Evolutionary conservation across 2,329 filamentous ascomycete species (phyloP).

Genomic region (Fusarium xylarioides): DNA sequence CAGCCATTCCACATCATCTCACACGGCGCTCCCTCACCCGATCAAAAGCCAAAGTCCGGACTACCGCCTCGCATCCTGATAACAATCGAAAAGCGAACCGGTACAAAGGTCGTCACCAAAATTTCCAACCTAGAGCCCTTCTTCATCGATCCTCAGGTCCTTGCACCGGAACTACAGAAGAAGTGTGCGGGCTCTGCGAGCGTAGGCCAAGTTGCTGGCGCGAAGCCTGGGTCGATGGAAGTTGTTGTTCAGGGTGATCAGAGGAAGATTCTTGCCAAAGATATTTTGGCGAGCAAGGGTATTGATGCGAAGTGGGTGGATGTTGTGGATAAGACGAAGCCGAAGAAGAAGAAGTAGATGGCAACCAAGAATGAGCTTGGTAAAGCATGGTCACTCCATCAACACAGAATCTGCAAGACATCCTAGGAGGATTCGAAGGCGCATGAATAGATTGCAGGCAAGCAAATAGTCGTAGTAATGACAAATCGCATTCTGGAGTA

Average conservation of each 20-base stretch:
- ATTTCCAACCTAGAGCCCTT: slow-evolving; percentile 37
- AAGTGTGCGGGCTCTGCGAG: slow-evolving; percentile 37
- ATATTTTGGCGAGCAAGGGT: slow-evolving; percentile 23
- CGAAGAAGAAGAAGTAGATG: slow-evolving; percentile 30
- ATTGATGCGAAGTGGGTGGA: slow-evolving; percentile 37
- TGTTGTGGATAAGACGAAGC: slow-evolving; percentile 33
- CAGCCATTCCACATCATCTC: slow-evolving; percentile 35
- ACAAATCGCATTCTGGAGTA: too few species aligned
- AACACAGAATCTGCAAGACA: background rate
- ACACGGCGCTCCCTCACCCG: slow-evolving; percentile 2
- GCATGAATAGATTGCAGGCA: too few species aligned
- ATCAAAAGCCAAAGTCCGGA: slow-evolving; percentile 36
- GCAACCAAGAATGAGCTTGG: background rate
- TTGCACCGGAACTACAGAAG: slow-evolving; percentile 37
- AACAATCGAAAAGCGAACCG: slow-evolving; percentile 37
- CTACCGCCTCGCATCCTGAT: slow-evolving; percentile 26
- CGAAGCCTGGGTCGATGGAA: slow-evolving; percentile 34
- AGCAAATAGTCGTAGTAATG: too few species aligned
- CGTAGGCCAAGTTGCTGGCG: slow-evolving; percentile 33
- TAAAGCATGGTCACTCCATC: background rate
- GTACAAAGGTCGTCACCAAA: slow-evolving; percentile 38
- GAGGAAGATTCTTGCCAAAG: slow-evolving; percentile 22
- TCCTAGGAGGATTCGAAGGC: background rate
- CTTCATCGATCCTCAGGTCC: slow-evolving; percentile 32
- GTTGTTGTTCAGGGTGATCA: slow-evolving; percentile 38